Conservation (phyloP, 2,329 filamentous ascomycete species). For the Paecilomyces variotii region DNA sequence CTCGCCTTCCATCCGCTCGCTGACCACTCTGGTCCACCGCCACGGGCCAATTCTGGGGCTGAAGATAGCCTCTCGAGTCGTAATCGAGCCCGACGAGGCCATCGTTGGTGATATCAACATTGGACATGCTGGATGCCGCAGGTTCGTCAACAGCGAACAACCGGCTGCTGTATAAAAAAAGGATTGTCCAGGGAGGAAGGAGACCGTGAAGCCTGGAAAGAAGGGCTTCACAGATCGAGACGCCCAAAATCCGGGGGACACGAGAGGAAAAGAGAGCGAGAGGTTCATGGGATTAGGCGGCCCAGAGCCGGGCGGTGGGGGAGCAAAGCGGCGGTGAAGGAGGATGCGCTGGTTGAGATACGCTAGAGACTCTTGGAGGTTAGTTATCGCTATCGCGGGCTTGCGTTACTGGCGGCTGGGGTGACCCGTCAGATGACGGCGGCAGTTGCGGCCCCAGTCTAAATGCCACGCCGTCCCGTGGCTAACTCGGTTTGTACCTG, state of each 20-base stretch:
- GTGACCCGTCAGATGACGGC: constrained; percentile 4
- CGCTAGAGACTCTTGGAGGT: constrained; percentile 28
- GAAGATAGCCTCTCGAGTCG: constrained; percentile 39
- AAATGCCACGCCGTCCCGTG: constrained; percentile 4
- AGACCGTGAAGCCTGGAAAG: constrained; percentile 14
- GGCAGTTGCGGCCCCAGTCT: background rate
- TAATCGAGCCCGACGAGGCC: constrained; percentile 42
- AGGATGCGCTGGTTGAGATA: constrained; percentile 21
- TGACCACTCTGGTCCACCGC: constrained; percentile 32
- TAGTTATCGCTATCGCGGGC: constrained; percentile 15
- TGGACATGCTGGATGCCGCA: constrained; percentile 29
- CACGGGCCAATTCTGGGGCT: constrained; percentile 36
- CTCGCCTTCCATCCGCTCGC: constrained; percentile 29
- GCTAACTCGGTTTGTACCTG: background rate
- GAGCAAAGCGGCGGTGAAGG: constrained; percentile 38
- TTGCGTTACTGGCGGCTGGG: background rate
- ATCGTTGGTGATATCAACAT: constrained; percentile 37
- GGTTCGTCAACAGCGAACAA: constrained; percentile 8
- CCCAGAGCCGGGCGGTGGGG: constrained; percentile 32
- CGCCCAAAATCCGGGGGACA: constrained; percentile 21
- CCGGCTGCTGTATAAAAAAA: constrained; percentile 5
- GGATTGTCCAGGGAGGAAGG: constrained; percentile 7
- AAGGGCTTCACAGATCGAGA: constrained; percentile 21
- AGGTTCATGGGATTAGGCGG: constrained; percentile 24
- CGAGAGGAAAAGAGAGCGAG: constrained; percentile 17